Evolutionary conservation across 2,329 filamentous ascomycete species (phyloP).

Genomic region (Nemania sp.): DNA sequence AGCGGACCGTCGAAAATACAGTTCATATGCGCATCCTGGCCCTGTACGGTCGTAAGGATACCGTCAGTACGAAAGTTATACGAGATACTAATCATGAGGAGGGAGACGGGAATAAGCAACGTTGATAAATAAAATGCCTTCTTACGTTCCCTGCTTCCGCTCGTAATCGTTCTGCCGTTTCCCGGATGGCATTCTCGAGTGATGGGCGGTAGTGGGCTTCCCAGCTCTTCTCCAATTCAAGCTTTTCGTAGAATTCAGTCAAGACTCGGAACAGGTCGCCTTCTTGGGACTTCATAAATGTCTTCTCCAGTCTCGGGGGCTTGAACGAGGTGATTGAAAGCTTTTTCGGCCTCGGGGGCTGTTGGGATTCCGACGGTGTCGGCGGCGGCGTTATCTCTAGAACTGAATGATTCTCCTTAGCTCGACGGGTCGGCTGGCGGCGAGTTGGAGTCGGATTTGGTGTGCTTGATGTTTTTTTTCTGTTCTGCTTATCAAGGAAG

Average conservation of each 20-base stretch:
- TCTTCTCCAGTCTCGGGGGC: constrained; percentile 28
- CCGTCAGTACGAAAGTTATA: neutral
- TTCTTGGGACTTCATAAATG: constrained; percentile 26
- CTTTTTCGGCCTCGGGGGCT: neutral
- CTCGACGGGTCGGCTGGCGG: constrained; percentile 43
- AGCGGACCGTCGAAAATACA: constrained; percentile 23
- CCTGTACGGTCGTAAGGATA: neutral
- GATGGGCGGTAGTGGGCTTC: constrained; percentile 15
- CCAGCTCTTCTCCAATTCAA: constrained; percentile 28
- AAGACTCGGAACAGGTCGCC: constrained; percentile 21
- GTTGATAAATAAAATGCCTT: neutral
- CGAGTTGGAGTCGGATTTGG: constrained; percentile 35
- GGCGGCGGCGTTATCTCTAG: constrained; percentile 2
- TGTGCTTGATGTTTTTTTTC: constrained; percentile 17
- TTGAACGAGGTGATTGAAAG: constrained; percentile 17
- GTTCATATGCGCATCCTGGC: neutral
- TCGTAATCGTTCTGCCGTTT: neutral
- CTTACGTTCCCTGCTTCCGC: constrained; percentile 16
- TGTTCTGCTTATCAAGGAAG: constrained; percentile 29
- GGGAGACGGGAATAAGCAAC: neutral
- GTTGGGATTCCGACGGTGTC: neutral
- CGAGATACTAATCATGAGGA: too few species aligned
- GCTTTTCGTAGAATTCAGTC: constrained; percentile 13
- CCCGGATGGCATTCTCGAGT: constrained; percentile 17
- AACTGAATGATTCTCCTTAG: constrained; percentile 34